These are phyloP conservation scores for Zygnema cylindricum DNA, from an alignment of 139 green algal genomes.

Conservation along the genomic window DNA sequence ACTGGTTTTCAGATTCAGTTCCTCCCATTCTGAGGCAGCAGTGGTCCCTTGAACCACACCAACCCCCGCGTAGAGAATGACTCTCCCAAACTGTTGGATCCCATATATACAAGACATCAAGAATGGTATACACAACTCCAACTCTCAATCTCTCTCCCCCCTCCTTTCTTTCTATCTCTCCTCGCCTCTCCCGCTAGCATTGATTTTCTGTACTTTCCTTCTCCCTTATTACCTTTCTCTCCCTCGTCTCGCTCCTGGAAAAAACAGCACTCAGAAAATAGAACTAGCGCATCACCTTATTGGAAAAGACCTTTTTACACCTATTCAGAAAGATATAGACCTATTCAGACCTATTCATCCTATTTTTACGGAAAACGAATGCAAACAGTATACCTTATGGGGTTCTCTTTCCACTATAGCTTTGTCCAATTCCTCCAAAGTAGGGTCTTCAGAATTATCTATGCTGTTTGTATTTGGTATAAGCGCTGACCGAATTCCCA, in stretches of 20 bases:
- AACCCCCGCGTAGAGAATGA: slow-evolving; percentile 91
- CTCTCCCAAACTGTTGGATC: neutral
- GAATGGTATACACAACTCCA: too few species aligned
- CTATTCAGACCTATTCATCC: too few species aligned
- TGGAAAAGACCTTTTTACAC: too few species aligned
- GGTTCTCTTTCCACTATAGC: too few species aligned
- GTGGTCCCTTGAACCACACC: slow-evolving; percentile 89
- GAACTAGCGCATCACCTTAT: too few species aligned
- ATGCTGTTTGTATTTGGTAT: slow-evolving; percentile 59
- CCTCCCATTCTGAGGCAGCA: slow-evolving; percentile 84
- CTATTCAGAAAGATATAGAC: too few species aligned
- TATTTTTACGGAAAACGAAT: too few species aligned
- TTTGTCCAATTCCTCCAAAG: too few species aligned
- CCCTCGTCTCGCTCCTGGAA: neutral
- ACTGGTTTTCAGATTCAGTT: slow-evolving; percentile 89
- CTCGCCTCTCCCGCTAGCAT: neutral
- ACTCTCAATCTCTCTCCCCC: neutral
- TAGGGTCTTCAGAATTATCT: too few species aligned
- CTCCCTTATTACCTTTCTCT: too few species aligned
- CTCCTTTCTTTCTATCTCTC: neutral
- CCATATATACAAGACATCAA: neutral
- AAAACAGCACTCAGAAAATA: too few species aligned
- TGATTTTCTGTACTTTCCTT: neutral
- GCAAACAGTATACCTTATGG: too few species aligned
- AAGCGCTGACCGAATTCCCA: slow-evolving; percentile 95